Percentiles rank a stretch among this genome's conserved stretches.
Evolutionary conservation across 306 rosid species (phyloP).

Genomic region (Bauhinia variegata): DNA sequence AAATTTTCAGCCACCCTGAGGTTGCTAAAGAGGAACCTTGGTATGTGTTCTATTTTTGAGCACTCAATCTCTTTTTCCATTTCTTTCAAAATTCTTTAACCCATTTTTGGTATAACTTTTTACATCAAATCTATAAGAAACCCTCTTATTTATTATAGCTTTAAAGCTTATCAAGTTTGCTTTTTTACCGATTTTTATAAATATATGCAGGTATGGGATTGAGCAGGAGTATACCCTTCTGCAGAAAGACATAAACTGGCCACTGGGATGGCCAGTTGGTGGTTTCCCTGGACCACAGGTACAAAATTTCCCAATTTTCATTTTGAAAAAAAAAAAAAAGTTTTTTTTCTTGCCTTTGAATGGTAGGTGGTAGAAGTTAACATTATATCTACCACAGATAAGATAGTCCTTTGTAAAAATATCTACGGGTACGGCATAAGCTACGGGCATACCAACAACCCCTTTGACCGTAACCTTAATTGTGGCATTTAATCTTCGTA

Average conservation of each 20-base stretch:
- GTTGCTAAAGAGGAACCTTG: conserved; percentile 66
- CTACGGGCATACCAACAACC: background rate
- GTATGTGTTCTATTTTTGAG: conserved; percentile 25
- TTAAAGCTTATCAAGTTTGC: background rate
- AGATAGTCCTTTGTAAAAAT: background rate
- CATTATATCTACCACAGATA: background rate
- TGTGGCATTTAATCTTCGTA: background rate
- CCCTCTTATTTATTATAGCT: background rate
- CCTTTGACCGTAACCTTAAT: background rate
- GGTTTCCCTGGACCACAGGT: conserved; percentile 71
- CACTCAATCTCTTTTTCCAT: background rate
- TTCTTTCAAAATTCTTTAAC: conserved; percentile 4
- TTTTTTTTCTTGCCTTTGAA: conserved; percentile 19
- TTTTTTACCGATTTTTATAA: background rate
- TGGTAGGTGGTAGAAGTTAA: background rate
- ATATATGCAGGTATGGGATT: conserved; percentile 73
- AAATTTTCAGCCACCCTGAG: conserved; percentile 57
- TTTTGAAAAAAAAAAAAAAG: too few species aligned
- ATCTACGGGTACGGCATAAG: too few species aligned
- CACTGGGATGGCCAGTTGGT: conserved; percentile 75
- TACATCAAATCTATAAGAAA: background rate
- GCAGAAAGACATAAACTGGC: conserved; percentile 62
- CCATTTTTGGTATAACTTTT: background rate
- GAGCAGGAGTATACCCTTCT: conserved; percentile 70
- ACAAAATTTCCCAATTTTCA: background rate